phyloP scores from a whole-genome alignment of 2,329 filamentous ascomycete genomes.

The Colletotrichum falcatum region DNA sequence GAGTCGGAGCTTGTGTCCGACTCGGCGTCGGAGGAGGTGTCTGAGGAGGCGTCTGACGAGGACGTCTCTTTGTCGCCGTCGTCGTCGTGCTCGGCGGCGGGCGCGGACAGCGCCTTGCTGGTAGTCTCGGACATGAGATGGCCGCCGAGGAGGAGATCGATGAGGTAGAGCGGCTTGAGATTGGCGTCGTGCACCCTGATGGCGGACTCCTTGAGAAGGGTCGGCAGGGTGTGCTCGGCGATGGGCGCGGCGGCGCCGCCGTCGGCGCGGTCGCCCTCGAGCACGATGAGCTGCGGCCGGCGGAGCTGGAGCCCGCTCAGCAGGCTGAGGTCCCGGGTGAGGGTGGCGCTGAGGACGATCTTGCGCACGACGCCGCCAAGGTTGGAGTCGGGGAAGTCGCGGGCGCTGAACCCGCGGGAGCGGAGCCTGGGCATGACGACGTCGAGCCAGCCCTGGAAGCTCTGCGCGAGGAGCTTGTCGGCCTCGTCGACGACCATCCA shows the following conservation, averaged over 20 bases:
- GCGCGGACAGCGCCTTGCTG: slow-evolving; percentile 31
- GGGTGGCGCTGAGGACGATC: slow-evolving; percentile 89
- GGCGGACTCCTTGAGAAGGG: slow-evolving; percentile 71
- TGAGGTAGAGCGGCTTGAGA: slow-evolving; percentile 85
- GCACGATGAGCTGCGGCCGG: slow-evolving; percentile 80
- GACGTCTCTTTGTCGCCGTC: slow-evolving; percentile 48
- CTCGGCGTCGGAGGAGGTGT: slow-evolving; percentile 48
- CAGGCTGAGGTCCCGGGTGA: slow-evolving; percentile 87
- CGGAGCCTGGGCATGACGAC: slow-evolving; percentile 74
- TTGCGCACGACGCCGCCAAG: slow-evolving; percentile 76
- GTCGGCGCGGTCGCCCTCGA: slow-evolving; percentile 66
- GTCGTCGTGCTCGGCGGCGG: slow-evolving; percentile 40
- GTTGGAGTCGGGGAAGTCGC: slow-evolving; percentile 66
- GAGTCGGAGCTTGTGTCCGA: slow-evolving; percentile 45
- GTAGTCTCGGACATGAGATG: slow-evolving; percentile 54
- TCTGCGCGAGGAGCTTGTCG: slow-evolving; percentile 90
- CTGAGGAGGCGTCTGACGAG: slow-evolving; percentile 48
- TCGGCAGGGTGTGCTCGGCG: slow-evolving; percentile 69
- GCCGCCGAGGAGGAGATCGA: slow-evolving; percentile 76
- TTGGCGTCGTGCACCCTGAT: slow-evolving; percentile 76
- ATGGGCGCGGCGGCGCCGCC: slow-evolving; percentile 59
- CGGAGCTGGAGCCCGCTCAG: slow-evolving; percentile 78
- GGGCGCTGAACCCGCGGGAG: slow-evolving; percentile 59
- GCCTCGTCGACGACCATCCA: slow-evolving; percentile 97
- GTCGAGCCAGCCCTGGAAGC: slow-evolving; percentile 91